Evolutionary conservation across 139 green algal genomes (phyloP).

Genomic region (Chlorella vulgaris): DNA sequence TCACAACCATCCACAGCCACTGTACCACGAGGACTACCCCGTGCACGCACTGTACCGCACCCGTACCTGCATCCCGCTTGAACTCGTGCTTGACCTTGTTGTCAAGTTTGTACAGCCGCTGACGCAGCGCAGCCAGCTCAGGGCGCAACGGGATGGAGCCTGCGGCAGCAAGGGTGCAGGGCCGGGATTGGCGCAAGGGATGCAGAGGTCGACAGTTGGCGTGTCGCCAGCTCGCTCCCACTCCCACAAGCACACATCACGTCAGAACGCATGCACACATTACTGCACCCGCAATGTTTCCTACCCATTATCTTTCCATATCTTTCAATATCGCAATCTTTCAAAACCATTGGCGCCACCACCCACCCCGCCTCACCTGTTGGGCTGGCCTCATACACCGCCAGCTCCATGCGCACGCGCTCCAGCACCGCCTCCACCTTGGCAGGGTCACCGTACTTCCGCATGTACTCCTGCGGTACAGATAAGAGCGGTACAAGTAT

Average conservation of each 20-base stretch:
- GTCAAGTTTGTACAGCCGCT: slow-evolving; percentile 34
- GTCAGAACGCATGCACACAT: background rate
- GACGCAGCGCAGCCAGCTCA: slow-evolving; percentile 26
- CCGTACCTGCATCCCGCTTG: slow-evolving; percentile 19
- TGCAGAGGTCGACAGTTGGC: background rate
- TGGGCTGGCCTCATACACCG: slow-evolving; percentile 26
- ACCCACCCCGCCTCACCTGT: background rate
- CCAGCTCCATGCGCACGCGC: slow-evolving; percentile 29
- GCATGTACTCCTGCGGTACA: slow-evolving; percentile 28
- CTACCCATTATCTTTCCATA: too few species aligned
- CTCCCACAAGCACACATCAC: background rate
- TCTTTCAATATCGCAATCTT: too few species aligned
- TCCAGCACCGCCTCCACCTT: slow-evolving; percentile 35
- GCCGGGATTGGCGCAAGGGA: background rate
- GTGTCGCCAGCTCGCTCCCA: background rate
- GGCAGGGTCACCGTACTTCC: slow-evolving; percentile 31
- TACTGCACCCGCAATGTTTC: background rate
- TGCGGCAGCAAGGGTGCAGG: background rate
- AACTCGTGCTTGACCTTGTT: slow-evolving; percentile 38
- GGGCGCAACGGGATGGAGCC: slow-evolving; percentile 30
- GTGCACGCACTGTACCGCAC: background rate
- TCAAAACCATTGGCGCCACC: too few species aligned
- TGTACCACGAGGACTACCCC: too few species aligned
- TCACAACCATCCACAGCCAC: too few species aligned
- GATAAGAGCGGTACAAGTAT: background rate